Evolutionary conservation across 2,329 filamentous ascomycete genomes (phyloP).

Genomic region (Talaromyces sp.): DNA sequence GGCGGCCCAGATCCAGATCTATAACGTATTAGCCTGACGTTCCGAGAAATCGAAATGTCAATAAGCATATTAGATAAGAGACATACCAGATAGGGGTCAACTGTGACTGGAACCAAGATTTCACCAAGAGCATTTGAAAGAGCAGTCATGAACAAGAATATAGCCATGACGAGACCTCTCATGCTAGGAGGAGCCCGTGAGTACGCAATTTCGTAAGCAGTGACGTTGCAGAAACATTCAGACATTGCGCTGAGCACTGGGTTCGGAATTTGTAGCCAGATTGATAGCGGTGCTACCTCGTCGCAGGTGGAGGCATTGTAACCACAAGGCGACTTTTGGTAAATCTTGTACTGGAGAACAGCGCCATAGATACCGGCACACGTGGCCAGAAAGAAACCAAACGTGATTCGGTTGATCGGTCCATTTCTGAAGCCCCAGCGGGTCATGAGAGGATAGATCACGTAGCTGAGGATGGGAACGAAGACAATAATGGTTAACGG

Average conservation of each 20-base stretch:
- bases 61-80: constrained; percentile 28
- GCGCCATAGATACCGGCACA: constrained; percentile 36
- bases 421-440: constrained; percentile 42
- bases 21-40: neutral
- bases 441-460: constrained; percentile 43
- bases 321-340: constrained; percentile 42
- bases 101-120: constrained; percentile 39
- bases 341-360: constrained; percentile 42
- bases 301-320: constrained; percentile 35
- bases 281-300: constrained; percentile 23
- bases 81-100: constrained; percentile 39
- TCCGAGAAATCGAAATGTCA: neutral
- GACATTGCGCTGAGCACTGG: constrained; percentile 52
- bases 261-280: constrained; percentile 49
- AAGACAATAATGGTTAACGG: constrained; percentile 44
- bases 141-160: constrained; percentile 53
- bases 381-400: constrained; percentile 47
- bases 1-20: constrained; percentile 36
- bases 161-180: constrained; percentile 26
- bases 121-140: constrained; percentile 46
- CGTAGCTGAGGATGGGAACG: constrained; percentile 44
- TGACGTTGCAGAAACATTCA: constrained; percentile 55
- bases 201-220: constrained; percentile 69
- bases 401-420: constrained; percentile 46
- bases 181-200: constrained; percentile 75